Base-by-base conservation (phyloP, 129 eudicot genomes). In the Ambrosia artemisiifolia region DNA sequence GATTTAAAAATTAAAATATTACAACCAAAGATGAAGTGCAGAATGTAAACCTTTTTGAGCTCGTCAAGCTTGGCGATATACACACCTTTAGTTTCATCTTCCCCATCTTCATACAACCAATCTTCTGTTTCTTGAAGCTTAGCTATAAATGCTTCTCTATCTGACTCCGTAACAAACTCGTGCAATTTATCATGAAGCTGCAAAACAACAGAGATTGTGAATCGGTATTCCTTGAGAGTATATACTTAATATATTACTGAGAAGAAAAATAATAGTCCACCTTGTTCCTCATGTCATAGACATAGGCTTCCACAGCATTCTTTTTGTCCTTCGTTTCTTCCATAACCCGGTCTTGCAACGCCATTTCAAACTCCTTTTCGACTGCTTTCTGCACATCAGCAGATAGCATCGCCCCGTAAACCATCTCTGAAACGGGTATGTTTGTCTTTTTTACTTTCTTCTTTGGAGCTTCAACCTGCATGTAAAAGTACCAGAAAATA, bases 81-180 rank as follows among this genome's bases (percentile, higher is more conserved):
- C 0, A 92, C 96, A 3, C 96, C 96, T 73, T 86, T 89, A 3
- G 96, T 93, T 76, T 93, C 98, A 64, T 93, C 98, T 78, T 93
- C 98, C 1, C 98, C 98, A 16, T 89, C 98, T 83, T 89, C 98
- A 77, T 93, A 93, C 83, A 93, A 80, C 98, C 98, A 93, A 66
- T 93, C 98, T 84, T 93, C 98, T 20, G 86, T 88, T 70, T 87
- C 84, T 71, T 93, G 98, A 73, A 93, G 98, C 64, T 67, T 80
- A 49, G 82, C 72, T 51, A 81, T 71, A 40, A 93, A 82, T 64
- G 69, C 91, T 30, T 91, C 97, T 62, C 75, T 88, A 57, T 88
- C 97, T n/a, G 91, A 50, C 3, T 75, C 96, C 18, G 86, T 79
- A n/a, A 88, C 91, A 61, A 86, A 91, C 61, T 85, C 95, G 1